These are phyloP conservation scores for Pichia sorboxylosa DNA, from an alignment of 1,139 yeast genomes.

Conservation along the genomic window DNA sequence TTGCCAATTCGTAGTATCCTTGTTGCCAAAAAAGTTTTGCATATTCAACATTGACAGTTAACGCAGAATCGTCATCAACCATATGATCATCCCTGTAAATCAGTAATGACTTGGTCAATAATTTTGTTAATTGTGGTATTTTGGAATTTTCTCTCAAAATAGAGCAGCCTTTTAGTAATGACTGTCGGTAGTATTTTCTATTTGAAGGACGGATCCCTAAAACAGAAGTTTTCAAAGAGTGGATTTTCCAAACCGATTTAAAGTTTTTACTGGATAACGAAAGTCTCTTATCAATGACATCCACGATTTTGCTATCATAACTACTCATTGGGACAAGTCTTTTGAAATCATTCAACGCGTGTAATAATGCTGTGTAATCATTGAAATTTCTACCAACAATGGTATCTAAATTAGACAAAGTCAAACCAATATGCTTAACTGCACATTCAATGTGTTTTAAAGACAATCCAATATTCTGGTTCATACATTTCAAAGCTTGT, in stretches of 20 bases:
- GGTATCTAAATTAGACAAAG: slow-evolving; percentile 44
- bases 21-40: slow-evolving; percentile 84
- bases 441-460: slow-evolving; percentile 37
- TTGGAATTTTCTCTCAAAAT: slow-evolving; percentile 61
- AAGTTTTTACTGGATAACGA: slow-evolving; percentile 50
- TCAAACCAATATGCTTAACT: slow-evolving; percentile 44
- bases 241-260: slow-evolving; percentile 47
- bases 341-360: slow-evolving; percentile 56
- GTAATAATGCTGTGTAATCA: slow-evolving; percentile 45
- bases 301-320: slow-evolving; percentile 4
- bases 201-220: too few relatives aligned
- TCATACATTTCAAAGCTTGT: slow-evolving; percentile 39
- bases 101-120: slow-evolving; percentile 58
- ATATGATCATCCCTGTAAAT: slow-evolving; percentile 22
- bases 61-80: slow-evolving; percentile 15
- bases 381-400: slow-evolving; percentile 38
- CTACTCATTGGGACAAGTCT: slow-evolving; percentile 18
- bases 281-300: slow-evolving; percentile 25
- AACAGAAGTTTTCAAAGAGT: slow-evolving; percentile 49
- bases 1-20: slow-evolving; percentile 81
- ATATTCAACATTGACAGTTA: slow-evolving; percentile 62
- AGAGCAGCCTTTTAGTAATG: slow-evolving; percentile 50
- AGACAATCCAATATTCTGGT: slow-evolving; percentile 23
- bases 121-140: slow-evolving; percentile 62
- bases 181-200: slow-evolving; percentile 33